Base-by-base conservation (phyloP, 768 basidiomycete species). In the Lactifluus volemus region DNA sequence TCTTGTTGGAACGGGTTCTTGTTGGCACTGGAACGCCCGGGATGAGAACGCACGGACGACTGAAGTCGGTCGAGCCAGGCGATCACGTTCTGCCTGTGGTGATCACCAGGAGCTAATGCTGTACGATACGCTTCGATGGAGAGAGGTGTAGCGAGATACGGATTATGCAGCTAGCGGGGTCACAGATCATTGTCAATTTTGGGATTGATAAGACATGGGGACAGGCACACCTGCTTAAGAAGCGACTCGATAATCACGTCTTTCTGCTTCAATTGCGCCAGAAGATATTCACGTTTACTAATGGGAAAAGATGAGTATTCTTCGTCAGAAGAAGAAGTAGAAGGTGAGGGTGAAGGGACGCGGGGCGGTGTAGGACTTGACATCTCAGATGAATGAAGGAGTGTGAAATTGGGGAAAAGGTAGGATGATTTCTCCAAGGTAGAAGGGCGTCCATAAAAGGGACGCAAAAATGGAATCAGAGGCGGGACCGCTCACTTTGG, bases 231-330 rank as follows among this genome's bases (percentile, higher is more conserved):
- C 77, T 92, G 89, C 70, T 91, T 91, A 65, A 93, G 79, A 14
- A 92, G 81, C 14, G 84, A 87, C 64, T 91, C 88, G 66, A 93
- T 92, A 66, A 92, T 86, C 19, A 83, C 78, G 74, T 93, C 90
- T 75, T 93, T 93, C 74, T 93, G 90, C 56, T 85, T 81, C 64
- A 93, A 85, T 70, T 92, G 88, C 5, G 89, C 88, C 29, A 92
- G 81, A 17, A 93, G 77, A 69, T 91, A 91, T 68, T 92, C 91
- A 60, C 89, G 83, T 76, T 92, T 92, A 69, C 90, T 93, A 67
- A 72, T 74, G 63, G 72, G 68, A 5, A 32, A 39, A 1, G 45
- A 68, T 52, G 8, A 69, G 65, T 21, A 70, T 63, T 70, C 71
- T 66, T 47, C 49, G 5, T 63, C 56, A 17, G 59, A 32, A 21